phyloP scores from a whole-genome alignment of 73 alveolate genomes.

The Paramecium sexaurelia region DNA sequence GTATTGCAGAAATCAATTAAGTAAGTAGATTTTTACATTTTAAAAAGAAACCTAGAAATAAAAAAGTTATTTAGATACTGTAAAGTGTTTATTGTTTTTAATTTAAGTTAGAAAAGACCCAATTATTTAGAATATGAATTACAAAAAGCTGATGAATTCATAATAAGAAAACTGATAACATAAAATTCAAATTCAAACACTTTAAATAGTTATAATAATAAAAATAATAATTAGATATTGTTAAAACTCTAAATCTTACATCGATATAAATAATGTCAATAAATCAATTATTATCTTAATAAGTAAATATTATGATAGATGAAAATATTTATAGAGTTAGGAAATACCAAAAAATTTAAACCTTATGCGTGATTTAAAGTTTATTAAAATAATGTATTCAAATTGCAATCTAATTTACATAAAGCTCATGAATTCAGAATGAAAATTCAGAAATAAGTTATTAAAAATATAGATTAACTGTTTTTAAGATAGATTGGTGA shows the following conservation, averaged over 20 bases:
- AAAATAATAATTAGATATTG: background rate
- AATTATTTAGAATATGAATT: constrained; percentile 50
- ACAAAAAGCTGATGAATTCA: constrained; percentile 13
- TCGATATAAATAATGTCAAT: background rate
- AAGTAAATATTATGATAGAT: no score
- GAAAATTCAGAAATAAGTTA: no score
- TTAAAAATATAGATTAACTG: no score
- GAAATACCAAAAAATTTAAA: no score
- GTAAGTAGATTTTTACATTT: background rate
- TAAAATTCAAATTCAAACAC: background rate
- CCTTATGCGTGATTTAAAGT: no score
- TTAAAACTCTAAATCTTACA: background rate
- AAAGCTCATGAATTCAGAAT: no score
- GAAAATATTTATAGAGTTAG: no score
- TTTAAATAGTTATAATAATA: background rate
- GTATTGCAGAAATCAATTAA: constrained; percentile 26
- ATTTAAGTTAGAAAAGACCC: background rate
- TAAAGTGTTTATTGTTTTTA: background rate
- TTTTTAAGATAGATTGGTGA: no score
- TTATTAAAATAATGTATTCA: no score
- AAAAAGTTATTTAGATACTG: background rate
- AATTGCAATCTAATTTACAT: no score
- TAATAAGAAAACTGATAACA: background rate
- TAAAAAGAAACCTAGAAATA: background rate
- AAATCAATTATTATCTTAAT: background rate